Evolutionary conservation across 2,329 filamentous ascomycete genomes (phyloP), one percentile per base, ranked within the genome.

Genomic region (Paecilomyces formosus): DNA sequence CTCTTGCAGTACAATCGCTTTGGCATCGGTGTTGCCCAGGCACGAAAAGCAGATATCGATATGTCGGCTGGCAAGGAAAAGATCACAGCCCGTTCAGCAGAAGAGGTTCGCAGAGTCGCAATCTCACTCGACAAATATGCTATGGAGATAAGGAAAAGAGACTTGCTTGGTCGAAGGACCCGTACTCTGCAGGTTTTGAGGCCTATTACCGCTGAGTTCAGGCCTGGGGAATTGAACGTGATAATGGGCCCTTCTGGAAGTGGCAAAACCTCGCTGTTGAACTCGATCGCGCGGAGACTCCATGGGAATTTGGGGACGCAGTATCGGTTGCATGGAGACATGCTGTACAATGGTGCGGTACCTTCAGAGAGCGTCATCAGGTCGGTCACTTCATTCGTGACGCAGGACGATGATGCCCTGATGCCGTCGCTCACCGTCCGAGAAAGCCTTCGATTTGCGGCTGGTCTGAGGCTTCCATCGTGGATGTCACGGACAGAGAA

Each of bases 161-260:
- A 79, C 0, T 59, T 79, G 0, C 73, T 76, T 1, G 82, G 83
- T 8, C 81, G 79, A 64, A 70, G 67, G 1, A 71, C 67, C 49
- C 72, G 64, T 5, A 65, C 61, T 15, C 55, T 78, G 13, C 65
- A 72, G 0, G 91, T 92, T 11, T 74, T 92, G 13, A 81, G 86
- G 57, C 86, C 87, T 0, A 79, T 92, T 12, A 85, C 81, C 1
- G 78, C 87, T 0, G 84, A 82, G 0, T 92, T 92, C 63, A 79
- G 84, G 53, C 82, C 89, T 0, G 88, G 88, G 0, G 77, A 82
- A 13, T 69, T 92, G 13, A 92, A 92, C 62, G 81, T 91, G 24
- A 89, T 92, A 62, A 91, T 92, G 88, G 89, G 89, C 0, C 89
- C 89, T 0, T 90, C 88, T 0, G 89, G 89, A 0, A 88, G 85